A percentile compares a stretch with the other conserved stretches of the same genome.
phyloP scores from a whole-genome alignment of 1,139 yeast species.

The Taiozyma onychis region DNA sequence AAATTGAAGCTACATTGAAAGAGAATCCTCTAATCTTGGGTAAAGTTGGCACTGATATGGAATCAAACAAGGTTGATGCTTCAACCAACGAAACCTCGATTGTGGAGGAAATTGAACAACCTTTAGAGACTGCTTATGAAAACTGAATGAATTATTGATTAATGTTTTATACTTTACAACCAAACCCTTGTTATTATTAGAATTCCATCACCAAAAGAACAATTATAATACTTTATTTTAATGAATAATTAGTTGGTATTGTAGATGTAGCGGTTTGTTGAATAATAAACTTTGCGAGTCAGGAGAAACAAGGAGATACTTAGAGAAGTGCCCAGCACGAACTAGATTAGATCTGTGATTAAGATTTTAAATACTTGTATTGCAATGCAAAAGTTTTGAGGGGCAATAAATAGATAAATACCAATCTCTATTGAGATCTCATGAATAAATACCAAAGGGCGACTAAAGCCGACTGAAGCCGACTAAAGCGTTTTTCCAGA shows the following conservation, averaged over 20 bases:
- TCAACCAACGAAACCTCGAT: slow-evolving; percentile 5
- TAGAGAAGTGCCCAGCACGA: too few species aligned
- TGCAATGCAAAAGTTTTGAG: background rate
- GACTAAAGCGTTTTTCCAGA: background rate
- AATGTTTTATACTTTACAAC: background rate
- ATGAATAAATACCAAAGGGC: background rate
- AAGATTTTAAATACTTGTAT: too few species aligned
- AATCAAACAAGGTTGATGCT: background rate
- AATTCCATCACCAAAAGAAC: background rate
- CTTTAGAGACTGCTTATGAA: slow-evolving; percentile 14
- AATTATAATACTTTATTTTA: too few species aligned
- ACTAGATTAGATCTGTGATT: too few species aligned
- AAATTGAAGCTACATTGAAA: slow-evolving; percentile 16
- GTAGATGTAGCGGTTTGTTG: too few species aligned
- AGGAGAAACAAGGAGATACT: too few species aligned
- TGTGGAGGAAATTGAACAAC: slow-evolving; percentile 14
- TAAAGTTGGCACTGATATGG: slow-evolving; percentile 5
- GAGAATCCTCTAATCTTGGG: slow-evolving; percentile 11
- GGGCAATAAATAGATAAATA: background rate
- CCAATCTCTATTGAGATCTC: background rate
- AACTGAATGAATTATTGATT: slow-evolving; percentile 1
- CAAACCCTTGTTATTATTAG: background rate
- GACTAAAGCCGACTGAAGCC: background rate
- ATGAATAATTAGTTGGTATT: background rate
- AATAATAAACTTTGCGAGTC: too few species aligned